Percentiles rank a stretch among this genome's conserved stretches.
These are phyloP conservation scores for Luvunga scandens DNA, from an alignment of 345 rosid species.

Conservation along the genomic window DNA sequence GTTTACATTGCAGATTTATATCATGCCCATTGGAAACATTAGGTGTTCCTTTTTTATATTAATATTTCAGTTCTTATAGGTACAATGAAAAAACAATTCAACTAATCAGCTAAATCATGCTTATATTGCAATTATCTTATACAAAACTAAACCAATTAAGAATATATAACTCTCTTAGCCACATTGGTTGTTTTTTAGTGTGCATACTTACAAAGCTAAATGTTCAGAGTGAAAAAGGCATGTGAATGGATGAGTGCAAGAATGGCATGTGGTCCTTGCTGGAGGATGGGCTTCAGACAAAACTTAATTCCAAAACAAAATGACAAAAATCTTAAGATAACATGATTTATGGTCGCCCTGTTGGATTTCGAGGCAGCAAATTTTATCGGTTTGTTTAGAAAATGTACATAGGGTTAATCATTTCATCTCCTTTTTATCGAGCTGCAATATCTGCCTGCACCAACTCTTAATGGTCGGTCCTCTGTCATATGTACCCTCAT, in stretches of 20 bases:
- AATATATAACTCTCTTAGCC: conserved; percentile 3
- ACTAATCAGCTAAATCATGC: conserved; percentile 8
- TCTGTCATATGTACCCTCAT: conserved; percentile 43
- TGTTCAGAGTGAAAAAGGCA: conserved; percentile 6
- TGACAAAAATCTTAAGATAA: conserved; percentile 25
- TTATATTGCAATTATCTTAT: conserved; percentile 11
- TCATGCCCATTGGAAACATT: not conserved
- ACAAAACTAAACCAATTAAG: not conserved
- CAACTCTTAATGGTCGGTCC: conserved; percentile 36
- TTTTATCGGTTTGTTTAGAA: conserved; percentile 15
- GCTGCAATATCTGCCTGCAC: conserved; percentile 22
- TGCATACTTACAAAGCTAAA: conserved; percentile 3
- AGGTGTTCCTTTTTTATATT: not conserved
- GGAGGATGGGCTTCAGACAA: conserved; percentile 25
- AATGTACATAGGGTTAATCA: not conserved
- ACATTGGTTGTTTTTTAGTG: conserved; percentile 4
- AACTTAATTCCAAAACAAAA: conserved; percentile 15
- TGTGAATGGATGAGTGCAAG: conserved; percentile 17
- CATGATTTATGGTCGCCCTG: not conserved
- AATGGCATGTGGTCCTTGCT: conserved; percentile 37
- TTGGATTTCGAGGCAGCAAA: conserved; percentile 6
- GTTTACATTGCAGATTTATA: not conserved
- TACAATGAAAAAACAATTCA: conserved; percentile 5
- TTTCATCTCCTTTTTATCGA: conserved; percentile 3
- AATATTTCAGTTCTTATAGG: not conserved